Percentiles rank a stretch among this genome's conserved stretches.
Conservation (phyloP, 1,284 basidiomycete genomes). For the Leccinum fallax region DNA sequence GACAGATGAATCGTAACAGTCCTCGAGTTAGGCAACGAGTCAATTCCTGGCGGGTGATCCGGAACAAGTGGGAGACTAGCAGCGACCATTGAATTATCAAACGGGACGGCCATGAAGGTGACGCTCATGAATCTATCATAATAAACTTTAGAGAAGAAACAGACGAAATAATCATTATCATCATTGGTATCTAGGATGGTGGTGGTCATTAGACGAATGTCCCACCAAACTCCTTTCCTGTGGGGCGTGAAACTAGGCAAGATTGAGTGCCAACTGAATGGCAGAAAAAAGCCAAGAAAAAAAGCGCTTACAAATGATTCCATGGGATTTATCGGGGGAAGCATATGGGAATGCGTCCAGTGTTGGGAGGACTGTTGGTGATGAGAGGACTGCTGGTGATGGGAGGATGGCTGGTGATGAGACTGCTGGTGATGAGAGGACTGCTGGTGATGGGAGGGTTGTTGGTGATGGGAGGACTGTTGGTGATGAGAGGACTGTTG, state of each 20-base stretch:
- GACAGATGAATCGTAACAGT: slow-evolving; percentile 33
- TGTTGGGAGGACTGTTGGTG: slow-evolving; percentile 31
- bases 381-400: slow-evolving; percentile 14
- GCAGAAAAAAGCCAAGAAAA: neutral
- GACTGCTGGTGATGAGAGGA: neutral
- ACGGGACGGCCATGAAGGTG: slow-evolving; percentile 37
- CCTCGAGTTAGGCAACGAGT: slow-evolving; percentile 33
- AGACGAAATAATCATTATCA: slow-evolving; percentile 39
- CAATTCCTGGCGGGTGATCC: slow-evolving; percentile 32
- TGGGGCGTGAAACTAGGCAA: slow-evolving; percentile 41
- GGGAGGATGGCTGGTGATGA: neutral
- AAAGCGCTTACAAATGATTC: slow-evolving; percentile 59
- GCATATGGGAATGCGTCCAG: slow-evolving; percentile 43
- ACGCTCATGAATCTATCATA: slow-evolving; percentile 42
- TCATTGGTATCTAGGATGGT: slow-evolving; percentile 47
- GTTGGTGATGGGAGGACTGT: neutral
- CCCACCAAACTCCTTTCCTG: slow-evolving; percentile 57
- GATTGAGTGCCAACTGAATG: slow-evolving; percentile 15
- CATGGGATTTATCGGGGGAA: slow-evolving; percentile 49
- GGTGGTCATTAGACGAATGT: slow-evolving; percentile 47
- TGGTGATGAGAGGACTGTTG: slow-evolving; percentile 15
- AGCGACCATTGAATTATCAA: slow-evolving; percentile 39
- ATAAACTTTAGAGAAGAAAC: slow-evolving; percentile 38
- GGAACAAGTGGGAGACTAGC: slow-evolving; percentile 35
- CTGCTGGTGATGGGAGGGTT: neutral